A percentile compares a stretch with the other conserved stretches of the same genome.
Evolutionary conservation across 306 rosid species (phyloP).

Genomic region (Gillenia trifoliata): DNA sequence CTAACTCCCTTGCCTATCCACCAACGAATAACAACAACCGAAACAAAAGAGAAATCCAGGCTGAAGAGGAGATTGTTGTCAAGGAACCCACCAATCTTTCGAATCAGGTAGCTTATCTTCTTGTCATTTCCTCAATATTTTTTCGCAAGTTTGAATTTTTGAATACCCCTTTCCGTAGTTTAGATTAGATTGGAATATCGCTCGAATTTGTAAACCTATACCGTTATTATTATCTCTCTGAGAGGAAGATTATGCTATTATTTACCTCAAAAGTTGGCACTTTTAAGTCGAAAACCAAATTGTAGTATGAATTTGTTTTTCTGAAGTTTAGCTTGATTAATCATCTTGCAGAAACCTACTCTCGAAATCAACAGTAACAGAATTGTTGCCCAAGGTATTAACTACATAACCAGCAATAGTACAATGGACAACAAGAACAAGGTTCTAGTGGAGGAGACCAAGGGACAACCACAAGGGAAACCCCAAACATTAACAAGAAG

Average conservation of each 20-base stretch:
- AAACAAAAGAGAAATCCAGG: constrained; percentile 39
- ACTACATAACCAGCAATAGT: constrained; percentile 25
- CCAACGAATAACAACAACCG: constrained; percentile 42
- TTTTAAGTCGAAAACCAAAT: background rate
- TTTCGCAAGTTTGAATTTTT: background rate
- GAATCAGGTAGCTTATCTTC: constrained; percentile 42
- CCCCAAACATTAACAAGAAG: constrained; percentile 61
- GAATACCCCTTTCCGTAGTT: background rate
- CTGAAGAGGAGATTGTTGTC: constrained; percentile 25
- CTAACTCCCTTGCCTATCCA: constrained; percentile 51
- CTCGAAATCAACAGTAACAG: constrained; percentile 28
- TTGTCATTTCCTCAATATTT: background rate
- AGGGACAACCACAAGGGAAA: constrained; percentile 28
- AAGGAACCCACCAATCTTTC: constrained; percentile 21
- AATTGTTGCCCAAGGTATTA: constrained; percentile 19
- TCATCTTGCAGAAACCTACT: constrained; percentile 50
- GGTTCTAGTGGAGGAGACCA: constrained; percentile 29
- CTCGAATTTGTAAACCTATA: too few species aligned
- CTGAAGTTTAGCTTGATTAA: background rate
- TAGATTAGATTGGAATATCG: background rate
- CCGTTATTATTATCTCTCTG: too few species aligned
- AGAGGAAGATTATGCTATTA: background rate
- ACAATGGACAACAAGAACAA: constrained; percentile 29
- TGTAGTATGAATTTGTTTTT: background rate
- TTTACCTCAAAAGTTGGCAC: background rate